Base-by-base conservation (phyloP, 1,139 yeast species). In the Debaryomyces fabryi region DNA sequence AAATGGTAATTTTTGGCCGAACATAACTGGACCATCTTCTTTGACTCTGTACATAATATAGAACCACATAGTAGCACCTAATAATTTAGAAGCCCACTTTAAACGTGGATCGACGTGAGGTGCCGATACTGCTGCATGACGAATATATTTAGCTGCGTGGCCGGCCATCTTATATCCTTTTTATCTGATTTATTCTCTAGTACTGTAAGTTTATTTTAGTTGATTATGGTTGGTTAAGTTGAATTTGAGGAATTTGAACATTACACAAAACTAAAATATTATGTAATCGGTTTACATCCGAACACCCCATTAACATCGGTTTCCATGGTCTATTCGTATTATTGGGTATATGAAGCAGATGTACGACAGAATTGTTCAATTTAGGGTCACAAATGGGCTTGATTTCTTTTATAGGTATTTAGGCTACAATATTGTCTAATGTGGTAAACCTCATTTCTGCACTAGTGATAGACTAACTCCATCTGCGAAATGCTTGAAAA, bases 61-160 rank as follows among this genome's bases (percentile, higher is more conserved):
- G 68, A 87, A 88, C 91, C 93, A 87, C 92, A 87, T 85, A 53
- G 90, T 79, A 41, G 92, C 95, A 7, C 96, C 95, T 47, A 88
- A 76, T 35, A 78, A 64, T 62, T 85, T 84, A 45, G 88, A 79
- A 24, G 83, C 76, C 74, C 83, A 79, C 53, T 78, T 75, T 60
- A 85, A 78, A 48, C 75, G 67, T 16, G 78, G 73, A 49, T 80
- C 81, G 33, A 78, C 82, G 53, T 81, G 81, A 18, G 86, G 86
- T 46, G 68, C 65, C 25, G 83, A 76, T 7, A 76, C 80, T 29
- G 78, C 72, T 5, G 79, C 82, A 60, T 79, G 85, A 59, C 83
- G 82, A 47, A 76, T 62, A 63, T 79, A 79, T 60, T 70, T 72
- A 46, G 69, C 74, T 49, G 67, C 62, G 62, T 74, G 78, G 48